Conservation (phyloP, 2,329 filamentous ascomycete species). For the Lasiodiplodia theobromae region DNA sequence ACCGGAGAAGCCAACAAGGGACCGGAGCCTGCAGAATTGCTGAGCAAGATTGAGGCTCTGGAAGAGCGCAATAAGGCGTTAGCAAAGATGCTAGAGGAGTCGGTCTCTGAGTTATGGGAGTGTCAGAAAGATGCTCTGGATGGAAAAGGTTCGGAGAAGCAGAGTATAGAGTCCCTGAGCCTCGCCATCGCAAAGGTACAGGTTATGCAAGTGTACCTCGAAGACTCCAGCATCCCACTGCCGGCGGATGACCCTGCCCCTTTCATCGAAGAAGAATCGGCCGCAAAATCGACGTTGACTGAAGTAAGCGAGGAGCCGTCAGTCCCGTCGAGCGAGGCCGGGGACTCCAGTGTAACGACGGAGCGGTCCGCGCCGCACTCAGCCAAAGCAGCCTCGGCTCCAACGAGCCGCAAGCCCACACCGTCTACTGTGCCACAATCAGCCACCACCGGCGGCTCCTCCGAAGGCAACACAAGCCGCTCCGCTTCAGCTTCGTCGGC, state of each 20-base stretch:
- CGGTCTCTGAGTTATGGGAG: conserved; percentile 68
- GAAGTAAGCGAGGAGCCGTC: conserved; percentile 30
- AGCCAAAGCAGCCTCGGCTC: conserved; percentile 29
- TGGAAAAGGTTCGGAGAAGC: conserved; percentile 39
- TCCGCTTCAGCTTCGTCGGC: conserved; percentile 5
- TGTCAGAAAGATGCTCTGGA: conserved; percentile 63
- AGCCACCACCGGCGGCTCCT: conserved; percentile 31
- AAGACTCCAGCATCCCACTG: conserved; percentile 54
- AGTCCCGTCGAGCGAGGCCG: conserved; percentile 29
- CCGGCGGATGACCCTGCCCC: conserved; percentile 47
- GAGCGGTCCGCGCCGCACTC: conserved; percentile 15
- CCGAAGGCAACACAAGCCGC: not conserved
- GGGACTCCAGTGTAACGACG: conserved; percentile 23
- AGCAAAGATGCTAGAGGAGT: conserved; percentile 71
- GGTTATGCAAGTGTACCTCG: conserved; percentile 59
- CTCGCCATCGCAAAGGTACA: conserved; percentile 59
- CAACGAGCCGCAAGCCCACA: conserved; percentile 16
- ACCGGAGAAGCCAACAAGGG: conserved; percentile 39
- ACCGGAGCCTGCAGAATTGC: conserved; percentile 40
- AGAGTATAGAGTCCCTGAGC: conserved; percentile 51
- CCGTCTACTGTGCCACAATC: conserved; percentile 31
- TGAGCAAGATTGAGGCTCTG: conserved; percentile 51
- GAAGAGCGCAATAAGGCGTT: conserved; percentile 72
- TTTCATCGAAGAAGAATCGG: conserved; percentile 22
- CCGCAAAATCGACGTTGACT: conserved; percentile 6